Conservation (phyloP, 495 filamentous ascomycete species). For the Clohesyomyces aquaticus region DNA sequence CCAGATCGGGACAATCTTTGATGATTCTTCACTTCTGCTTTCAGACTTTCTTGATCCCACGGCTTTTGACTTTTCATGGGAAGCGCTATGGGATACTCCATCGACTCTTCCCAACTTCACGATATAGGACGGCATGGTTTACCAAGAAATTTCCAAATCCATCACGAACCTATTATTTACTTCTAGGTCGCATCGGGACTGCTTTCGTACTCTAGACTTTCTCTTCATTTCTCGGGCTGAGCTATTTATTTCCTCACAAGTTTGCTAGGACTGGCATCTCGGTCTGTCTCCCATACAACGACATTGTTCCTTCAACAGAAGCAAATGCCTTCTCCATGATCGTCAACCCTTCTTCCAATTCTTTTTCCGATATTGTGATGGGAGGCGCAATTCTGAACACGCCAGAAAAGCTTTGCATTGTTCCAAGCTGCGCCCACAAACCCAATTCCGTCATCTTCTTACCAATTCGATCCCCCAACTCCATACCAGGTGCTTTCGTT, state of each 20-base stretch:
- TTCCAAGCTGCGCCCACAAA: conserved; percentile 58
- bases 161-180: not conserved
- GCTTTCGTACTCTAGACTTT: no score
- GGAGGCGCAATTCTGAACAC: conserved; percentile 63
- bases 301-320: conserved; percentile 32
- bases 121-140: conserved; percentile 4
- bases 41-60: conserved; percentile 28
- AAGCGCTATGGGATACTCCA: conserved; percentile 34
- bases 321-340: conserved; percentile 55
- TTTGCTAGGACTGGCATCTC: not conserved
- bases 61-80: conserved; percentile 34
- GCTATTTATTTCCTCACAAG: not conserved
- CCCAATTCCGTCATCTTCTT: conserved; percentile 54
- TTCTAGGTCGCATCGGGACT: no score
- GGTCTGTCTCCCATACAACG: conserved; percentile 16
- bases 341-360: conserved; percentile 54
- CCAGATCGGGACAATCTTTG: conserved; percentile 4
- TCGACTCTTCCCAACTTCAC: conserved; percentile 32
- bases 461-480: conserved; percentile 54
- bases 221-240: no score
- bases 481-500: conserved; percentile 51
- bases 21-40: conserved; percentile 19
- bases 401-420: conserved; percentile 56
- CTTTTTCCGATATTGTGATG: conserved; percentile 56
- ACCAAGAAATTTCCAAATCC: not conserved